Evolutionary conservation across 2,329 filamentous ascomycete genomes (phyloP), one percentile per base, ranked within the genome.

Genomic region (Cryphonectria radicalis): DNA sequence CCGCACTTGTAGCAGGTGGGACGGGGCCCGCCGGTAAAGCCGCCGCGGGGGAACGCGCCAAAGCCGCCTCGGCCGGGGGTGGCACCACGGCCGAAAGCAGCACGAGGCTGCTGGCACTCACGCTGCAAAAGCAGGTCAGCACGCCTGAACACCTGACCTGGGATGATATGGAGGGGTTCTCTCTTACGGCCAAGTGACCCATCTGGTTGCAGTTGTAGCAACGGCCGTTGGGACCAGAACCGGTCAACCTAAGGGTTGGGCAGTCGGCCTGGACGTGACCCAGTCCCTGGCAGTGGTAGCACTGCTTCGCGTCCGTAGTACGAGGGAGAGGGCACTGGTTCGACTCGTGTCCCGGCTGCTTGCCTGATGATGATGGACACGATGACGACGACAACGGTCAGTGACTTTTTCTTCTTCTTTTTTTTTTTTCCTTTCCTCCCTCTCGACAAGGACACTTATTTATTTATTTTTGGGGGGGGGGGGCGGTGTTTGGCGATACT

Each of bases 241-340:
- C 95, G 82, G 91, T 97, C 82, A 99, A 84, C 77, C 96, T 94
- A 75, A 99, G 90, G 74, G 96, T 98, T 78, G 96, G 96, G 89
- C 96, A 99, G 83, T 99, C 96, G 77, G 96, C 96, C 87, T 99
- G 96, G 78, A 99, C 96, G 82, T 99, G 96, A 76, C 96, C 96
- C 74, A 98, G 90, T 72, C 96, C 96, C 87, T 98, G 96, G 88
- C 96, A 99, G 86, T 98, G 96, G 83, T 99, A 99, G 90, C 96
- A 99, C 88, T 99, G 96, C 91, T 99, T 99, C 68, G 94, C 94
- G 86, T 99, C 96, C 75, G 96, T 98, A 73, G 95, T 98, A 83
- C 96, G 92, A 79, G 96, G 96, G 80, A 95, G 91, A 78, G 96
- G 96, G 89, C 96, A 99, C 82, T 92, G 93, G 86, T 97, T 98